Percentiles rank a stretch among this genome's conserved stretches.
These are phyloP conservation scores for Solanum clarkiae DNA, from an alignment of 257 asterid species.

Conservation along the genomic window DNA sequence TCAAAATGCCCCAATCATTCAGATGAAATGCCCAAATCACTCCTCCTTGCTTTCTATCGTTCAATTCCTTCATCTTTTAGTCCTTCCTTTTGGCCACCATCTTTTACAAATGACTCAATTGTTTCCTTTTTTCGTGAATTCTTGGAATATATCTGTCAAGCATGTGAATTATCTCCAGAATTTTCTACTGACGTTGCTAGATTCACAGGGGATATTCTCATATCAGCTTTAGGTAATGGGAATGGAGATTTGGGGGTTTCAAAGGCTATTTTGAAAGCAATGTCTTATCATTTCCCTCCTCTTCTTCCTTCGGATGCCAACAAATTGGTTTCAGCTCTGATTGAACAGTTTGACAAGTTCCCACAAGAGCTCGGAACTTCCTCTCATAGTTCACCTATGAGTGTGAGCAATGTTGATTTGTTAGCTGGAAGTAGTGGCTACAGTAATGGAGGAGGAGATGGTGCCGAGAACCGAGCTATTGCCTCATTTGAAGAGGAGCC, in stretches of 20 bases:
- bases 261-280: conserved; percentile 48
- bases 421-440: conserved; percentile 24
- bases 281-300: conserved; percentile 65
- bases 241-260: conserved; percentile 29
- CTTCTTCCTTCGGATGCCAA: conserved; percentile 56
- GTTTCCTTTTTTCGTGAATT: conserved; percentile 53
- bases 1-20: conserved; percentile 54
- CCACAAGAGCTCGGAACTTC: conserved; percentile 30
- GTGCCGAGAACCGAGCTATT: conserved; percentile 26
- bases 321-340: conserved; percentile 43
- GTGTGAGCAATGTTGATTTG: conserved; percentile 63
- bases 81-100: conserved; percentile 81
- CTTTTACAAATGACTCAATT: conserved; percentile 48
- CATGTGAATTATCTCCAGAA: conserved; percentile 48
- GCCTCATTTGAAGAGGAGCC: conserved; percentile 61
- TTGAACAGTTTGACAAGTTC: conserved; percentile 51
- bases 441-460: conserved; percentile 26
- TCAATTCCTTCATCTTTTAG: conserved; percentile 61
- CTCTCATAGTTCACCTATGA: conserved; percentile 31
- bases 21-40: conserved; percentile 60
- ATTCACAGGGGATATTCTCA: conserved; percentile 65
- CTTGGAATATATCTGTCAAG: conserved; percentile 41
- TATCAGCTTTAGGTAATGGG: conserved; percentile 30
- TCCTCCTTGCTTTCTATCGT: conserved; percentile 62
- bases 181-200: conserved; percentile 62